A percentile compares a stretch with the other conserved stretches of the same genome.
Evolutionary conservation across 2,329 filamentous ascomycete species (phyloP).

Genomic region (Didymella pinodella): DNA sequence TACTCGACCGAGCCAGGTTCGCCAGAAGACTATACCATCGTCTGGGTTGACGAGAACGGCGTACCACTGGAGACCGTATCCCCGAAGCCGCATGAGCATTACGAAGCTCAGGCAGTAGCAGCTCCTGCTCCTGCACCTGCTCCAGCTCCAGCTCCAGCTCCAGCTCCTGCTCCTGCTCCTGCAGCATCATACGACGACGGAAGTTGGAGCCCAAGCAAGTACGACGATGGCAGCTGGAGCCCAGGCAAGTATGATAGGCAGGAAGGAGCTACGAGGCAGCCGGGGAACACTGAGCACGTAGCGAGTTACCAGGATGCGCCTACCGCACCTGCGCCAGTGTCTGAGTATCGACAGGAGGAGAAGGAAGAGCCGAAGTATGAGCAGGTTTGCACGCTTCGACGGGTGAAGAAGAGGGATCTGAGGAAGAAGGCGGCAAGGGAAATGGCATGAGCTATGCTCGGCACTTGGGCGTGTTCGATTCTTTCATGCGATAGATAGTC

Average conservation of each 20-base stretch:
- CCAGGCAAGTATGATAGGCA: slow-evolving; percentile 8
- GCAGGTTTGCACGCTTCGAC: not conserved
- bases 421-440: not conserved
- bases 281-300: not conserved
- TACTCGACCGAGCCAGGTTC: slow-evolving; percentile 13
- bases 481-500: no score
- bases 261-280: not conserved
- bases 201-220: not conserved
- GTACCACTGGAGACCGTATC: not conserved
- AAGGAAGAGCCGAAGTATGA: slow-evolving; percentile 3
- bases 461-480: not conserved
- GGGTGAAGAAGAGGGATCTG: not conserved
- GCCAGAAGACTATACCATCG: slow-evolving; percentile 18
- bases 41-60: not conserved
- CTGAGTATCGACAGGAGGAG: not conserved
- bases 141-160: not conserved
- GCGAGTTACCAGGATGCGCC: not conserved
- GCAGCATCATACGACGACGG: not conserved
- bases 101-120: not conserved
- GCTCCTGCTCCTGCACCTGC: not conserved
- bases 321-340: not conserved
- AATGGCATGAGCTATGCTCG: not conserved
- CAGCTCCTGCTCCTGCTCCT: not conserved
- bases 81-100: not conserved
- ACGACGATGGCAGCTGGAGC: slow-evolving; percentile 12